A percentile compares a stretch with the other conserved stretches of the same genome.
Conservation (phyloP, 2,329 filamentous ascomycete genomes). For the Coniochaeta pulveracea region DNA sequence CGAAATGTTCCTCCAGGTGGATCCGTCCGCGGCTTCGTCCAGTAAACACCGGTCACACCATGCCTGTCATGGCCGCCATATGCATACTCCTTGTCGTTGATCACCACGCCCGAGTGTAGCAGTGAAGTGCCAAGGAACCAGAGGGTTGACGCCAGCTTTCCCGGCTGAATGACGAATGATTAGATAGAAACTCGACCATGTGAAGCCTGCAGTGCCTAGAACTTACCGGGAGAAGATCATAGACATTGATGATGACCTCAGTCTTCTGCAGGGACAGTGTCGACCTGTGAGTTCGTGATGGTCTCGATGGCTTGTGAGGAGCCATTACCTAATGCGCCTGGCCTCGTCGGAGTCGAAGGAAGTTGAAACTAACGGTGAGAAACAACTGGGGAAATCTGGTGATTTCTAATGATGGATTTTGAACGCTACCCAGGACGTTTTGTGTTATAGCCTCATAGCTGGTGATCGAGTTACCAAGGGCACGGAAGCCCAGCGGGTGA, state of each 20-base stretch:
- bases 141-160: slow-evolving; percentile 61
- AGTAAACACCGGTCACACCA: slow-evolving; percentile 69
- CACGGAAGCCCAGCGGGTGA: too few species aligned
- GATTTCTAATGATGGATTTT: too few species aligned
- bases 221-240: slow-evolving; percentile 61
- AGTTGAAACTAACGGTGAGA: too few species aligned
- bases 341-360: too few species aligned
- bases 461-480: too few species aligned
- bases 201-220: background rate
- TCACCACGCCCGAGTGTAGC: slow-evolving; percentile 73
- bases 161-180: slow-evolving; percentile 37
- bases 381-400: too few species aligned
- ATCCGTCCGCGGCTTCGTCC: slow-evolving; percentile 59
- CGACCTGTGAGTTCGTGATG: slow-evolving; percentile 41
- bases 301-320: slow-evolving; percentile 29
- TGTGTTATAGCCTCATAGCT: too few species aligned
- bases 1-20: slow-evolving; percentile 71
- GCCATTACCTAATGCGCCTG: slow-evolving; percentile 31
- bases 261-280: slow-evolving; percentile 61
- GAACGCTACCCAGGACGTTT: too few species aligned
- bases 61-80: slow-evolving; percentile 70
- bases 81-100: slow-evolving; percentile 71
- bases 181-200: background rate
- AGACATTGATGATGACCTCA: slow-evolving; percentile 66
- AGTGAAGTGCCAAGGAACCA: slow-evolving; percentile 71